These are phyloP conservation scores for Strobilomyces confusus DNA, from an alignment of 768 basidiomycete species.

Conservation along the genomic window DNA sequence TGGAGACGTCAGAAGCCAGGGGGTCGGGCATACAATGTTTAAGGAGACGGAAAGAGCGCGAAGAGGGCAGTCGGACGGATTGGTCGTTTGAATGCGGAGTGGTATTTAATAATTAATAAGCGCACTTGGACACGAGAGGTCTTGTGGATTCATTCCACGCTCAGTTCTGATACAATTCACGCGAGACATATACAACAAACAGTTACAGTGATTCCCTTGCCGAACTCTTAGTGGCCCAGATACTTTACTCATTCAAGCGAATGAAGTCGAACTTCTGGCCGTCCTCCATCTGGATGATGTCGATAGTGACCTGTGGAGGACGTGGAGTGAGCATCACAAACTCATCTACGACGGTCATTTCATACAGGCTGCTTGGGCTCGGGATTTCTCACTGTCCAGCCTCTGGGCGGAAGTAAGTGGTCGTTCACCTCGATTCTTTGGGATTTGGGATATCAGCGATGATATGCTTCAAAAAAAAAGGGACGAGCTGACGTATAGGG, in stretches of 20 bases:
- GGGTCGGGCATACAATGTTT: no score
- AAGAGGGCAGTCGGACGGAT: no score
- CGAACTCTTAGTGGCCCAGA: no score
- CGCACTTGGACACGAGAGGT: no score
- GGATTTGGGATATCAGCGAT: background rate
- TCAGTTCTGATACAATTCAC: no score
- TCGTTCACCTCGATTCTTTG: background rate
- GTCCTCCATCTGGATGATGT: background rate
- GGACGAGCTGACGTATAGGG: background rate
- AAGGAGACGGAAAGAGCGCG: no score
- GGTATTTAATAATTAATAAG: no score
- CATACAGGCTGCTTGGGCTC: background rate
- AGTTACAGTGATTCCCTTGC: no score
- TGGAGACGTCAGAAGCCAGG: no score
- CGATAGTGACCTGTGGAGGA: background rate
- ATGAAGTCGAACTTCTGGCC: background rate
- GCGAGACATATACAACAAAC: background rate
- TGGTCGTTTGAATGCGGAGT: no score
- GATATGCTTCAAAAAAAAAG: background rate
- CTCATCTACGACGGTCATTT: no score
- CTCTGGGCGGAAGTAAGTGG: background rate
- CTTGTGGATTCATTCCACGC: no score
- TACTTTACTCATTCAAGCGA: background rate
- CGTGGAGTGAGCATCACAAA: background rate
- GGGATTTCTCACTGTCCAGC: background rate